Base-by-base conservation (phyloP, 1,284 basidiomycete species). In the Ceratorhiza oryzae-sativae region DNA sequence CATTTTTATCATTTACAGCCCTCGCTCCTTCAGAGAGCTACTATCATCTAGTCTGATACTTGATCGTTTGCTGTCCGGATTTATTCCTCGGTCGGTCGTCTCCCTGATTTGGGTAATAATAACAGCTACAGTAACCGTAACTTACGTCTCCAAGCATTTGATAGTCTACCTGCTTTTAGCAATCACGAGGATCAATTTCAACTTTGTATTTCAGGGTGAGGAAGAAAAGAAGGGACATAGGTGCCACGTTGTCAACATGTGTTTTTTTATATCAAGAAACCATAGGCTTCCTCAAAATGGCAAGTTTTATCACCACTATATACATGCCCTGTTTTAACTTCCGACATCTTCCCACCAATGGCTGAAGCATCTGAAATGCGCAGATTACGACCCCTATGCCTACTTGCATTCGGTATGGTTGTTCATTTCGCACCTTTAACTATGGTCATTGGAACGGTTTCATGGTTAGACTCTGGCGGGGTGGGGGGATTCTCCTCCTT, bases 21-120 rank as follows among this genome's bases (percentile, higher is more conserved):
- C n/a, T n/a, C n/a, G n/a, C n/a, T n/a, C n/a, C n/a, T n/a, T n/a
- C n/a, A n/a, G n/a, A n/a, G n/a, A n/a, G n/a, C n/a, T n/a, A n/a
- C n/a, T n/a, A n/a, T n/a, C n/a, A n/a, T 67, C 55, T 36, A 32
- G 55, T 67, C 48, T 67, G 8, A 20, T 67, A 9, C 63, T 67
- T 23, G 63, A 67, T 45, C 63, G 49, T 23, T 39, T 67, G 15
- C n/a, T 67, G 20, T 25, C 55, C 20, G 63, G 63, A 12, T 67
- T 67, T 42, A 9, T 67, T 3, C 63, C 48, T 23, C 30, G 53
- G 27, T 67, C 63, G 10, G 39, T 45, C 10, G 36, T 53, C 20
- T 34, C 32, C 3, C 20, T 27, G 4, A 18, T 67, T 23, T 42
- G 48, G 32, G 30, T 49, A 10, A n/a, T 67, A 25, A 2, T 67